These are phyloP conservation scores for Penicillium silybi DNA, from an alignment of 495 filamentous ascomycete species.

Conservation along the genomic window DNA sequence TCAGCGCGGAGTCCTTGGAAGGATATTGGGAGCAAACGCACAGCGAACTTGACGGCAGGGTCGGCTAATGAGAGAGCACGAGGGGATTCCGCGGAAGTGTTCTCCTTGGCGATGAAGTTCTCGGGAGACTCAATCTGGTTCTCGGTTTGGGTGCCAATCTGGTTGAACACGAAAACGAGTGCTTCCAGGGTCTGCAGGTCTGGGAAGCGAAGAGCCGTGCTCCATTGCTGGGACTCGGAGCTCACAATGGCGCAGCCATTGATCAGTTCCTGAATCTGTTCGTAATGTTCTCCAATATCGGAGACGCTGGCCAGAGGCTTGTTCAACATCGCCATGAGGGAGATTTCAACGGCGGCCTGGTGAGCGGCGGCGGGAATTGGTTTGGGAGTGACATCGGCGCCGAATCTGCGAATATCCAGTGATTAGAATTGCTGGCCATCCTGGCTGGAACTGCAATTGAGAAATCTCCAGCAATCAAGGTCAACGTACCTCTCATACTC, in stretches of 20 bases:
- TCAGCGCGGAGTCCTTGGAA: constrained; percentile 8
- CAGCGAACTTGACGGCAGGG: constrained; percentile 64
- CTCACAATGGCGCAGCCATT: constrained; percentile 11
- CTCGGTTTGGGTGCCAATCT: constrained; percentile 27
- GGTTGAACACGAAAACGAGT: constrained; percentile 38
- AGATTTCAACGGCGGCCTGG: constrained; percentile 47
- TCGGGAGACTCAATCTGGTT: constrained; percentile 12
- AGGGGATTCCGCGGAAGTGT: constrained; percentile 17
- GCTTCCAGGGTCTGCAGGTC: constrained; percentile 24
- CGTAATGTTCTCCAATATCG: constrained; percentile 28
- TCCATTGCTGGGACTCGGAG: constrained; percentile 21
- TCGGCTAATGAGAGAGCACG: constrained; percentile 50
- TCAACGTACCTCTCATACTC: constrained; percentile 18
- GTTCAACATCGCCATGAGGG: constrained; percentile 33
- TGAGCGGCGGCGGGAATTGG: constrained; percentile 28
- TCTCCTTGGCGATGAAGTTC: constrained; percentile 10
- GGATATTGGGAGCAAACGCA: constrained; percentile 39
- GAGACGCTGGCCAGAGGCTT: constrained; percentile 30
- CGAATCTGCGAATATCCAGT: constrained; percentile 15
- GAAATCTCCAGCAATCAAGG: not conserved
- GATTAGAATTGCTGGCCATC: constrained; percentile 1
- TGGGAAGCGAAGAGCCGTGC: constrained; percentile 30
- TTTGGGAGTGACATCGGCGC: constrained; percentile 4
- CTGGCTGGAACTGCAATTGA: not conserved
- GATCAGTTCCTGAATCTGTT: constrained; percentile 24